These are phyloP conservation scores for Cladophialophora carrionii DNA, from an alignment of 2,329 filamentous ascomycete species.

Conservation along the genomic window DNA sequence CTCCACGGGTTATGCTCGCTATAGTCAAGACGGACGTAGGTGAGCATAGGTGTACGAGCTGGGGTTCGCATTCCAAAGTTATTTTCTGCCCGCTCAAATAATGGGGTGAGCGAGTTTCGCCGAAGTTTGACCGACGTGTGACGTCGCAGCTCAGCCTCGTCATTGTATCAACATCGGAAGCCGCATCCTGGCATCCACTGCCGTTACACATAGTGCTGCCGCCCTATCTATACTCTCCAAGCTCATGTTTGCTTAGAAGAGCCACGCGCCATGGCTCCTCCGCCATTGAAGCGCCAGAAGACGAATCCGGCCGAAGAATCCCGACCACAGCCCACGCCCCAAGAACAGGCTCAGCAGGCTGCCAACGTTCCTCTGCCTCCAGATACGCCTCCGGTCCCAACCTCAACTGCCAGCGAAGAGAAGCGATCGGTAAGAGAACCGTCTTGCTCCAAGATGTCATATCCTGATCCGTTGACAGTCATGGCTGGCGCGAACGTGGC, in stretches of 20 bases:
- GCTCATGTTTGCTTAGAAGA: background rate
- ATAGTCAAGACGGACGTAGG: background rate
- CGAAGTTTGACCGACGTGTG: constrained; percentile 5
- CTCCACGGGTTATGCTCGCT: background rate
- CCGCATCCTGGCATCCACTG: background rate
- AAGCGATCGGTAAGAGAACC: constrained; percentile 27
- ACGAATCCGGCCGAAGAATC: constrained; percentile 31
- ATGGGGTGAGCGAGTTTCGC: background rate
- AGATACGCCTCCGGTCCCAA: constrained; percentile 20
- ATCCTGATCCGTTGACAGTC: constrained; percentile 19
- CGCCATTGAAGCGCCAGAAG: constrained; percentile 38
- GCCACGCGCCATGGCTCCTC: constrained; percentile 33
- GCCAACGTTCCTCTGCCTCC: constrained; percentile 29
- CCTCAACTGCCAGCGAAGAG: constrained; percentile 3
- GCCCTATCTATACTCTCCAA: background rate
- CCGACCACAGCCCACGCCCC: constrained; percentile 12
- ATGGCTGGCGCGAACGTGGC: constrained; percentile 55
- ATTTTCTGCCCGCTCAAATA: background rate
- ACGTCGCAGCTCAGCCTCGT: constrained; percentile 15
- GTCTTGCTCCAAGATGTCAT: background rate
- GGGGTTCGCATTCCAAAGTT: background rate
- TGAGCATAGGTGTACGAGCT: background rate
- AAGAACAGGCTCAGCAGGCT: constrained; percentile 29
- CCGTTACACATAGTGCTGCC: background rate
- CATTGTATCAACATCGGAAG: background rate